These are phyloP conservation scores for Candida nitratophila DNA, from an alignment of 805 yeast species.

Conservation along the genomic window DNA sequence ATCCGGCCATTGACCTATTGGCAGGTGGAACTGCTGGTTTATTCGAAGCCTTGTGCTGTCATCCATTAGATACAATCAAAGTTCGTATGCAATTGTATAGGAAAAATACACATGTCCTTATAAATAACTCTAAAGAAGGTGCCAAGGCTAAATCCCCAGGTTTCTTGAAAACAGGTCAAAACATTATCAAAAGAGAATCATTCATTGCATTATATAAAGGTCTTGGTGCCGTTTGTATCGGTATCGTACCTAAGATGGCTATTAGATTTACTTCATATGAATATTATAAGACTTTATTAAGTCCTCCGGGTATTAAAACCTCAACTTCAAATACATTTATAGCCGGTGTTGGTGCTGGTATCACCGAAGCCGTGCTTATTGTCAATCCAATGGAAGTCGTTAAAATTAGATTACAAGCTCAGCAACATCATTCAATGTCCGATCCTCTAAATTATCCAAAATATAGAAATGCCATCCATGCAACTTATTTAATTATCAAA, in stretches of 20 bases:
- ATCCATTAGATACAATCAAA: slow-evolving; percentile 95
- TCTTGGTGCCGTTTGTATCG: slow-evolving; percentile 93
- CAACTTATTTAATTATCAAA: slow-evolving; percentile 70
- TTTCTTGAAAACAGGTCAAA: slow-evolving; percentile 71
- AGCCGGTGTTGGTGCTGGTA: slow-evolving; percentile 97
- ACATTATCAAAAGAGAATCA: slow-evolving; percentile 74
- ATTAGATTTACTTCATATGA: slow-evolving; percentile 93
- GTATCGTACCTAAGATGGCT: slow-evolving; percentile 98
- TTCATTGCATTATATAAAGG: slow-evolving; percentile 88
- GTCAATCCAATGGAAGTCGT: slow-evolving; percentile 98
- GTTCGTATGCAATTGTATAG: slow-evolving; percentile 93
- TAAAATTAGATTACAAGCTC: slow-evolving; percentile 93
- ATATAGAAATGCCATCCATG: slow-evolving; percentile 90
- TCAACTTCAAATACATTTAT: slow-evolving; percentile 71
- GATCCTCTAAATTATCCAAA: slow-evolving; percentile 75
- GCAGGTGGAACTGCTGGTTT: slow-evolving; percentile 98
- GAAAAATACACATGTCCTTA: slow-evolving; percentile 42
- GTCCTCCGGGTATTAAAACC: slow-evolving; percentile 56
- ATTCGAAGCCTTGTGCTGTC: slow-evolving; percentile 96
- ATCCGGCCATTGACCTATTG: slow-evolving; percentile 56
- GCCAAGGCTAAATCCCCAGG: slow-evolving; percentile 70
- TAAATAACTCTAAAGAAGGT: slow-evolving; percentile 52
- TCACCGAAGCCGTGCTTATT: slow-evolving; percentile 89
- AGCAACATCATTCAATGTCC: slow-evolving; percentile 83
- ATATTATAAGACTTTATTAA: slow-evolving; percentile 66